These are phyloP conservation scores for Trichoderma orchidacearum DNA, from an alignment of 495 filamentous ascomycete genomes.

Conservation along the genomic window DNA sequence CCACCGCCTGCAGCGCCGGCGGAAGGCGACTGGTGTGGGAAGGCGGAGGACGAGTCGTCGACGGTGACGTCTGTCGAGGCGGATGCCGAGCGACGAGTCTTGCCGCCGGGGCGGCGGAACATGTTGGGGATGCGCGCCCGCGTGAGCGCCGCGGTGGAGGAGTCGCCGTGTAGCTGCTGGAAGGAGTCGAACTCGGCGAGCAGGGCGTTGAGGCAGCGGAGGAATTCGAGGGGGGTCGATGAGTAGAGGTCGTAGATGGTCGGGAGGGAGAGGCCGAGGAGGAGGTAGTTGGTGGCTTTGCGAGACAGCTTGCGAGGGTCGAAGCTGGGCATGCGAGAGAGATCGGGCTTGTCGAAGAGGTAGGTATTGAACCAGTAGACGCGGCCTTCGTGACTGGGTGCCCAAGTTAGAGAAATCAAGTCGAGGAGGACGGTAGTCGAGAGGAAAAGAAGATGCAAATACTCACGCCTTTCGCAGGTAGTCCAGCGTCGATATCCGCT, in stretches of 20 bases:
- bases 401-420: too few species aligned
- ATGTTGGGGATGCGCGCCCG: conserved; percentile 73
- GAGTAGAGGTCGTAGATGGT: conserved; percentile 76
- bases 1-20: conserved; percentile 21
- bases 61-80: conserved; percentile 6
- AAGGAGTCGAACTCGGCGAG: conserved; percentile 87
- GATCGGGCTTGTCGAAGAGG: conserved; percentile 72
- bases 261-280: conserved; percentile 84
- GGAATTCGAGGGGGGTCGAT: conserved; percentile 64
- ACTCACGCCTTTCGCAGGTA: conserved; percentile 85
- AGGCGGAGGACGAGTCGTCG: conserved; percentile 19
- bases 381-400: conserved; percentile 81
- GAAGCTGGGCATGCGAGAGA: conserved; percentile 73
- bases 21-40: conserved; percentile 10
- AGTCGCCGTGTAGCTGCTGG: conserved; percentile 69
- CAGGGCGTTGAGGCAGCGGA: conserved; percentile 74
- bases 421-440: too few species aligned
- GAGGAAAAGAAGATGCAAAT: neutral
- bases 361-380: conserved; percentile 98
- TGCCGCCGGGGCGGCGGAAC: conserved; percentile 59
- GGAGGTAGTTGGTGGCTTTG: conserved; percentile 79
- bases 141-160: conserved; percentile 57
- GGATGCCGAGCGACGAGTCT: conserved; percentile 7
- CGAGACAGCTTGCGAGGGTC: conserved; percentile 68
- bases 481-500: conserved; percentile 90